Conservation (phyloP, 169 alveolate species). For the Plasmodium fragile region DNA sequence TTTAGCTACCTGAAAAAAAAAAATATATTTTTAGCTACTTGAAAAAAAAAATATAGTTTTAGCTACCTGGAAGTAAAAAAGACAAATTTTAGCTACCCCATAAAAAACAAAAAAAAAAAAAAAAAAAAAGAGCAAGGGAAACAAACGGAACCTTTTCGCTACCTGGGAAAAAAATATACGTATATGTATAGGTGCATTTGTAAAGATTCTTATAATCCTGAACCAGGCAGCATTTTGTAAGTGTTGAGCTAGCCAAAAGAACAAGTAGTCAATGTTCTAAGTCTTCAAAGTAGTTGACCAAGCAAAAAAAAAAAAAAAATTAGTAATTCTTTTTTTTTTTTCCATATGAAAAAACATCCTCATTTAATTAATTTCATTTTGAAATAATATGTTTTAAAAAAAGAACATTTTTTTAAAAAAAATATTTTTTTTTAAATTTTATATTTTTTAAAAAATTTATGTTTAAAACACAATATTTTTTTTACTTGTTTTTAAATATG, state of each 20-base stretch:
- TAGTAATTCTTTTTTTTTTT: not conserved
- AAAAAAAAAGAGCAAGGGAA: not conserved
- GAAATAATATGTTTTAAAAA: not conserved
- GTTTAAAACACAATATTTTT: not conserved
- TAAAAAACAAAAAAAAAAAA: not conserved
- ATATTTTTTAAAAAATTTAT: too few relatives aligned
- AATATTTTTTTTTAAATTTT: not conserved
- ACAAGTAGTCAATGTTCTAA: not conserved
- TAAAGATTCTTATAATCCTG: not conserved
- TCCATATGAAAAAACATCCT: not conserved
- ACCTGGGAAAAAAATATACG: slow-evolving; percentile 8
- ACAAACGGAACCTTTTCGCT: not conserved
- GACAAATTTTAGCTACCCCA: slow-evolving; percentile 8
- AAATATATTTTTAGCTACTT: not conserved
- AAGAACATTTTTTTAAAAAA: not conserved
- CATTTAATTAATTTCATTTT: not conserved
- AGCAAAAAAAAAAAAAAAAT: slow-evolving; percentile 5
- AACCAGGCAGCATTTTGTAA: not conserved
- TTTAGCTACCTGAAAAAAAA: not conserved
- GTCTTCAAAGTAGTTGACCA: not conserved
- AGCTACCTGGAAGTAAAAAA: slow-evolving; percentile 6
- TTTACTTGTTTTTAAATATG: not conserved
- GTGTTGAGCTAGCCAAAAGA: not conserved
- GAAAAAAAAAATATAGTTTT: too few relatives aligned
- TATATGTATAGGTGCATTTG: not conserved